These are phyloP conservation scores for Penicillium thymicola DNA, from an alignment of 2,329 filamentous ascomycete genomes.

Conservation along the genomic window DNA sequence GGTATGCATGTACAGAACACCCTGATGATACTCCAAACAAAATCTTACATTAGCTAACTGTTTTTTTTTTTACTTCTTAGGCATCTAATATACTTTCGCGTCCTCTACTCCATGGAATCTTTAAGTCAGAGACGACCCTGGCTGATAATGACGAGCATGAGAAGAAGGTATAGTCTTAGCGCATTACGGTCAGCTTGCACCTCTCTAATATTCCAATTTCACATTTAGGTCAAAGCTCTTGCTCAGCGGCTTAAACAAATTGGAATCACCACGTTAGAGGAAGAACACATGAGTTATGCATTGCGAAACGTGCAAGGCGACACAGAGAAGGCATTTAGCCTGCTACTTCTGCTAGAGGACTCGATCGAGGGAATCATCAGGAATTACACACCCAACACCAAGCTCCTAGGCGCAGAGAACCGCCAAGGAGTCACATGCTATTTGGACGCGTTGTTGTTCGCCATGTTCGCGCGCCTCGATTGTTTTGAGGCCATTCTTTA, in stretches of 20 bases:
- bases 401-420: constrained; percentile 83
- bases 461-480: constrained; percentile 89
- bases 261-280: constrained; percentile 56
- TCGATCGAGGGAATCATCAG: constrained; percentile 76
- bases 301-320: constrained; percentile 65
- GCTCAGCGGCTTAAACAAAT: constrained; percentile 50
- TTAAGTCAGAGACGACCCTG: constrained; percentile 25
- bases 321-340: constrained; percentile 68
- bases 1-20: constrained; percentile 14
- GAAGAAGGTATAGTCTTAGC: constrained; percentile 32
- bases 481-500: constrained; percentile 92
- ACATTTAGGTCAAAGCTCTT: constrained; percentile 50
- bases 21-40: neutral
- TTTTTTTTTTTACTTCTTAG: constrained; percentile 12
- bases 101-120: constrained; percentile 32
- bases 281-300: constrained; percentile 62
- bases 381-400: constrained; percentile 67
- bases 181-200: neutral
- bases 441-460: constrained; percentile 83
- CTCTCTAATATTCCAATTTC: constrained; percentile 11
- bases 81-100: constrained; percentile 23
- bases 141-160: constrained; percentile 29
- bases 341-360: constrained; percentile 75
- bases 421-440: constrained; percentile 88
- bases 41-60: constrained; percentile 9